phyloP scores from a whole-genome alignment of 352 stramenopile genomes.

The Plasmopara halstedii region DNA sequence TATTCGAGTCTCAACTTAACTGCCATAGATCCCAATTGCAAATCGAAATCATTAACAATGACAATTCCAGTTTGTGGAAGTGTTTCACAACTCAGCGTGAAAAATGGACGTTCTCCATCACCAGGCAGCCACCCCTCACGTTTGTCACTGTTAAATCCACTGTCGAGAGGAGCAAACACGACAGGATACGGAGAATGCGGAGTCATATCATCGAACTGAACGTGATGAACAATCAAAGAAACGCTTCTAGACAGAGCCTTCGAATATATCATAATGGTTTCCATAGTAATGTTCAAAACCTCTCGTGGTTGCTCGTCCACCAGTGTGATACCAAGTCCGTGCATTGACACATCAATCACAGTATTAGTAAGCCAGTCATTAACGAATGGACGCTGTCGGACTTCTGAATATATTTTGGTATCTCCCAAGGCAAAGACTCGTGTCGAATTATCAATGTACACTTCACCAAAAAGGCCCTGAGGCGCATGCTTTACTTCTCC shows the following conservation, averaged over 20 bases:
- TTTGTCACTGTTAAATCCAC: constrained; percentile 83
- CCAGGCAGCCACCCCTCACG: constrained; percentile 76
- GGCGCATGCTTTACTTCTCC: constrained; percentile 46
- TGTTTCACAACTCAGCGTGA: constrained; percentile 57
- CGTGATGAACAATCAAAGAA: constrained; percentile 65
- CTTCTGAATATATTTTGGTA: constrained; percentile 45
- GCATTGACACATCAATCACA: constrained; percentile 67
- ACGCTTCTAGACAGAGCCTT: constrained; percentile 35
- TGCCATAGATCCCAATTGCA: constrained; percentile 56
- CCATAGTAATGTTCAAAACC: constrained; percentile 82
- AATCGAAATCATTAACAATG: constrained; percentile 74
- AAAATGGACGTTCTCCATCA: constrained; percentile 66
- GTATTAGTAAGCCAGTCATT: constrained; percentile 71
- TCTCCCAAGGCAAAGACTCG: constrained; percentile 77
- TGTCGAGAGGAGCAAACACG: constrained; percentile 70
- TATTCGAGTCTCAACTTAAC: constrained; percentile 84
- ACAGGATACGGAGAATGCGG: constrained; percentile 62
- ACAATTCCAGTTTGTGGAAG: constrained; percentile 57
- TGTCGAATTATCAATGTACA: constrained; percentile 81
- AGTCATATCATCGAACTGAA: constrained; percentile 86
- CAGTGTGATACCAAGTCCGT: constrained; percentile 71
- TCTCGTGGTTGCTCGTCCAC: constrained; percentile 71
- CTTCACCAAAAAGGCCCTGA: constrained; percentile 58
- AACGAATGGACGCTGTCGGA: constrained; percentile 45
- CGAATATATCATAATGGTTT: constrained; percentile 66